Evolutionary conservation across 257 asterid genomes (phyloP).

Genomic region (Oldenlandia corymbosa): DNA sequence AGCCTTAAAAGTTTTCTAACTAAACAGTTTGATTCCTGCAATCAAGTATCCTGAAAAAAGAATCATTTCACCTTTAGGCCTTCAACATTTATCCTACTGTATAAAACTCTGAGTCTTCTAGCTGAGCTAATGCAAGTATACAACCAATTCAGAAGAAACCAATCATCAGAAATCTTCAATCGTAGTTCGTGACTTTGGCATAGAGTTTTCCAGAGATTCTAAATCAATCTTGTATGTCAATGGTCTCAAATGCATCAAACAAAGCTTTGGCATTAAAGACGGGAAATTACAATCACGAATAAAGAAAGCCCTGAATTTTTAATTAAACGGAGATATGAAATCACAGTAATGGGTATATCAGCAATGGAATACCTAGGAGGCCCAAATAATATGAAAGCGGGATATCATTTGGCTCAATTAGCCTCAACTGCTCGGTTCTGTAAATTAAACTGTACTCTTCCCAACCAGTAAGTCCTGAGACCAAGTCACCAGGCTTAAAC

Average conservation of each 20-base stretch:
- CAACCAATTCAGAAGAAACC: neutral
- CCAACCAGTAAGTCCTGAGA: constrained; percentile 86
- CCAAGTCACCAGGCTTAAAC: constrained; percentile 64
- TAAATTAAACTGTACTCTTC: constrained; percentile 77
- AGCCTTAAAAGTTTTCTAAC: neutral
- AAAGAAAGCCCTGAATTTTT: too few relatives aligned
- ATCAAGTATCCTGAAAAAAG: neutral
- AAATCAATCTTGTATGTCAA: too few relatives aligned
- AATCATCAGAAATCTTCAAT: neutral
- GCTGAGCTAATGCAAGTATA: neutral
- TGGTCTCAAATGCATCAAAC: too few relatives aligned
- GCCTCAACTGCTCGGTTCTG: constrained; percentile 52
- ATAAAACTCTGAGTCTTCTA: neutral
- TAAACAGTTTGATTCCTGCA: neutral
- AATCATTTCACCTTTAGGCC: neutral
- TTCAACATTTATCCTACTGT: too few relatives aligned
- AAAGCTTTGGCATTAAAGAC: too few relatives aligned
- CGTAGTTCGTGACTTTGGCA: too few relatives aligned
- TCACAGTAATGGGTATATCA: neutral
- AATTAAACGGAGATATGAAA: neutral
- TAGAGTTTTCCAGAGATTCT: neutral
- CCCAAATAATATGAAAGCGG: constrained; percentile 75
- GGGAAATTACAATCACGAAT: neutral
- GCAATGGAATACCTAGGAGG: constrained; percentile 54
- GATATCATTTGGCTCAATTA: constrained; percentile 43